phyloP scores from a whole-genome alignment of 2,329 filamentous ascomycete genomes.

The Fusarium temperatum region DNA sequence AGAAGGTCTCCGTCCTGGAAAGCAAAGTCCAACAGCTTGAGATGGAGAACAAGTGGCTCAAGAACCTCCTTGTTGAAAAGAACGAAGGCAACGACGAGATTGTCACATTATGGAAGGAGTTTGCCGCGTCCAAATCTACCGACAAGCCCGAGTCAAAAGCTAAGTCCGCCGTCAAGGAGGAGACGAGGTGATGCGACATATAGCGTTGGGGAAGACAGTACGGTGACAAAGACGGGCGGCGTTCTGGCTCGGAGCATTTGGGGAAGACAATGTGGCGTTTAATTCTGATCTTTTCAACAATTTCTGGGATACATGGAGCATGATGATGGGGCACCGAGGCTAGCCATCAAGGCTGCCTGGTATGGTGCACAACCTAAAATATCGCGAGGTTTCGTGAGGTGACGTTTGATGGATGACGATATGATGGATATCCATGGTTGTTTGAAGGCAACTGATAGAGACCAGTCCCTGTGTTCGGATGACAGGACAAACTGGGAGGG shows the following conservation, averaged over 20 bases:
- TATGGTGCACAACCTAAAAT: constrained; percentile 27
- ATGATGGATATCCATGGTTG: constrained; percentile 26
- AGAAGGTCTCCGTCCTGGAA: constrained; percentile 80
- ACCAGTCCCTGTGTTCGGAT: constrained; percentile 17
- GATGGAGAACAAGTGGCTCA: constrained; percentile 84
- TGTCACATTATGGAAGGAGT: constrained; percentile 61
- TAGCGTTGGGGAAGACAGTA: constrained; percentile 19
- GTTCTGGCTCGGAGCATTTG: constrained; percentile 38
- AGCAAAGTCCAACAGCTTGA: constrained; percentile 79
- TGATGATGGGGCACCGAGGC: constrained; percentile 22
- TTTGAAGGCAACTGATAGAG: constrained; percentile 32
- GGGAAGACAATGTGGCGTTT: constrained; percentile 33
- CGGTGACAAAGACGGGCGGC: constrained; percentile 31
- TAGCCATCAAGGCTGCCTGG: constrained; percentile 32
- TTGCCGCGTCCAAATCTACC: constrained; percentile 48
- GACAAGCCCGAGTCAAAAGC: constrained; percentile 44
- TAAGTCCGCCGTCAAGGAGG: constrained; percentile 39
- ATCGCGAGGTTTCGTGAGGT: constrained; percentile 16
- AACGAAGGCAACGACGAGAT: constrained; percentile 70
- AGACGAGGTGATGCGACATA: constrained; percentile 30
- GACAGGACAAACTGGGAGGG: constrained; percentile 21
- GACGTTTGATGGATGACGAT: constrained; percentile 12
- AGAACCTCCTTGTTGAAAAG: constrained; percentile 83
- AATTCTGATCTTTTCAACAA: constrained; percentile 37
- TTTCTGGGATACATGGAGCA: constrained; percentile 27